phyloP scores from a whole-genome alignment of 495 filamentous ascomycete species.

The Tetracladium setigerum region DNA sequence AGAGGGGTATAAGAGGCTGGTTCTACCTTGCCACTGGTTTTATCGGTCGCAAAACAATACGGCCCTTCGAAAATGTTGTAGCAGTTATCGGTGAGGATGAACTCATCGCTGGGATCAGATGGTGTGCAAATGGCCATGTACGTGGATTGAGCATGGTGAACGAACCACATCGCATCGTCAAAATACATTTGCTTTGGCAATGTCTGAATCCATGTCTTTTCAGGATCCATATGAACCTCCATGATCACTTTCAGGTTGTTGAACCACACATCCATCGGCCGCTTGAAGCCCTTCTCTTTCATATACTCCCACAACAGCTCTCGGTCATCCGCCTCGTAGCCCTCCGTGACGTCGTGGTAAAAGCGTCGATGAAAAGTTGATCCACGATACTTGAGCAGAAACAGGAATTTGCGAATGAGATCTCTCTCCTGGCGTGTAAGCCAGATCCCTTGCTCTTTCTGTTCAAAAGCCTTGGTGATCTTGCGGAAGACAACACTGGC shows the following conservation, averaged over 20 bases:
- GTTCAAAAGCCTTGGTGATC: constrained; percentile 5
- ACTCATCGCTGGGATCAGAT: constrained; percentile 30
- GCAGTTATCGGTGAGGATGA: constrained; percentile 40
- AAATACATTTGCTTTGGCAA: constrained; percentile 30
- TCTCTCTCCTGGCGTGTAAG: constrained; percentile 33
- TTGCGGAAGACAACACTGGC: constrained; percentile 1
- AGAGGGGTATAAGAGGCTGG: constrained; percentile 24
- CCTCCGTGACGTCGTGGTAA: constrained; percentile 25
- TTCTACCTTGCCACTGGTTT: constrained; percentile 2
- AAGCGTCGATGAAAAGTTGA: constrained; percentile 26
- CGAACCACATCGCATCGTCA: constrained; percentile 36
- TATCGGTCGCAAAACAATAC: constrained; percentile 11
- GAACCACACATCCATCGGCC: constrained; percentile 46
- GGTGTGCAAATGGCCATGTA: constrained; percentile 43
- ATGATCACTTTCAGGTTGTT: constrained; percentile 38
- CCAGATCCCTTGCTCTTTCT: constrained; percentile 19
- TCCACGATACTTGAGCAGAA: constrained; percentile 44
- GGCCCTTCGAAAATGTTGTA: constrained; percentile 43
- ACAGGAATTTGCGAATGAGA: constrained; percentile 43
- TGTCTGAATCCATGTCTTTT: constrained; percentile 25
- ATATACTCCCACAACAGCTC: constrained; percentile 34
- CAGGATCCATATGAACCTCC: constrained; percentile 35
- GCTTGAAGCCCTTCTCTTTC: constrained; percentile 31
- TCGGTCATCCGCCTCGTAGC: constrained; percentile 33
- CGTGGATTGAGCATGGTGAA: constrained; percentile 25